Evolutionary conservation across 371 early-diverging fungal species (phyloP), one percentile per base, ranked within the genome.

Genomic region (Mortierella sp.): DNA sequence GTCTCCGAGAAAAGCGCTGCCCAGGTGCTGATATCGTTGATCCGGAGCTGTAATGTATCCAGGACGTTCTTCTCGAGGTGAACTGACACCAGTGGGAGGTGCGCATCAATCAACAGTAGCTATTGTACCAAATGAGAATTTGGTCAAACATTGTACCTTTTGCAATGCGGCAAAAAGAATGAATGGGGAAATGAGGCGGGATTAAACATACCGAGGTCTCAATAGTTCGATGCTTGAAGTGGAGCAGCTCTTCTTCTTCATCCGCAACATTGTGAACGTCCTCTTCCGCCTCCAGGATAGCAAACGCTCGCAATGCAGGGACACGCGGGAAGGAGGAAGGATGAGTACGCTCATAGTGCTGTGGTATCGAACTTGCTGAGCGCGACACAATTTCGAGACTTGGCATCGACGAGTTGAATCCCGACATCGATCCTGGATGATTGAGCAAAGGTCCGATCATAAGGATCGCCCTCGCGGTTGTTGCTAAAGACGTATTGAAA

Each of bases 1-100:
- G 43, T 46, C 32, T 81, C 84, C 1, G 63, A 74, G 89, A 92
- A 41, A 73, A 81, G 18, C 91, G 93, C 71, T 91, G 71, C 91
- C 95, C 96, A 96, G 44, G 94, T 77, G 54, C 92, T 71, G 38
- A 95, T 80, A 71, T 95, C 95, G 77, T 95, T 96, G 65, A 94
- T 88, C 35, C 96, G 84, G 29, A 93, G 89, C 78, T 95, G 95
- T 3, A 95, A 81, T 8, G 78, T 91, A 81, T 96, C 95, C 88
- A 93, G 94, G 0, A 86, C 78, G 2, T 84, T 43, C 68, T 95
- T 95, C 48, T 90, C 88, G 38, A 96, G 81, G 44, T 89, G 89
- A 72, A 95, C 88, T 12, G 91, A 87, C 5, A 93, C 90, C 46
- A 89, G 81, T 3, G 96, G 96, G 21, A 97, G 87, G 82, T 92